Base-by-base conservation (phyloP, 1,284 basidiomycete genomes). In the Ustilago xerochloae region DNA sequence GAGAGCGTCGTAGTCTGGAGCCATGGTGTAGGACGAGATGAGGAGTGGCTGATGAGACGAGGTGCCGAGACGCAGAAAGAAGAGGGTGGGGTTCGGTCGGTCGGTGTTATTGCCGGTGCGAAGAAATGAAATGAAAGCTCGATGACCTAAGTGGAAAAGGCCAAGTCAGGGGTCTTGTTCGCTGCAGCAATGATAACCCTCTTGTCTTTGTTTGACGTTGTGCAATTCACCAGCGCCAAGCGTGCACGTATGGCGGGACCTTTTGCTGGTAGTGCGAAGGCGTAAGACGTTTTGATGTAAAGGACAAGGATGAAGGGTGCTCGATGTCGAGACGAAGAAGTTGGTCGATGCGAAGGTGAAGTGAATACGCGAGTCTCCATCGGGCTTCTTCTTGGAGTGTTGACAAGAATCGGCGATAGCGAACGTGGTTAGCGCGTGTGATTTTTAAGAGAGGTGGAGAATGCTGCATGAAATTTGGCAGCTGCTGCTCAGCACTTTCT, bases 1-100 rank as follows among this genome's bases (percentile, higher is more conserved):
- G n/a, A 74, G 61, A 2, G 64, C 61, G 38, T 64, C 70, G 53
- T 49, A 72, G 47, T 66, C 69, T 16, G 63, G 16, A 8, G 53
- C 45, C 60, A 59, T 63, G 35, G 6, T 54, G 33, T 32, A 6
- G 36, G 33, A 6, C 7, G 20, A 35, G 36, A 47, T 26, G 16
- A 30, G 41, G 26, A 12, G 15, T 24, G 41, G 41, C 41, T 9
- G 15, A 16, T 10, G 35, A n/a, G n/a, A n/a, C n/a, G n/a, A n/a
- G n/a, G n/a, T n/a, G n/a, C n/a, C n/a, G n/a, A n/a, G n/a, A n/a
- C n/a, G n/a, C n/a, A n/a, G n/a, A n/a, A n/a, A n/a, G n/a, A n/a
- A n/a, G n/a, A n/a, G n/a, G n/a, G n/a, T n/a, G n/a, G n/a, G n/a
- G n/a, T n/a, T n/a, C n/a, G n/a, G n/a, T n/a, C n/a, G n/a, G n/a